A percentile compares a stretch with the other conserved stretches of the same genome.
Evolutionary conservation across 2,329 filamentous ascomycete species (phyloP).

Genomic region (Botryosphaeria agaves): DNA sequence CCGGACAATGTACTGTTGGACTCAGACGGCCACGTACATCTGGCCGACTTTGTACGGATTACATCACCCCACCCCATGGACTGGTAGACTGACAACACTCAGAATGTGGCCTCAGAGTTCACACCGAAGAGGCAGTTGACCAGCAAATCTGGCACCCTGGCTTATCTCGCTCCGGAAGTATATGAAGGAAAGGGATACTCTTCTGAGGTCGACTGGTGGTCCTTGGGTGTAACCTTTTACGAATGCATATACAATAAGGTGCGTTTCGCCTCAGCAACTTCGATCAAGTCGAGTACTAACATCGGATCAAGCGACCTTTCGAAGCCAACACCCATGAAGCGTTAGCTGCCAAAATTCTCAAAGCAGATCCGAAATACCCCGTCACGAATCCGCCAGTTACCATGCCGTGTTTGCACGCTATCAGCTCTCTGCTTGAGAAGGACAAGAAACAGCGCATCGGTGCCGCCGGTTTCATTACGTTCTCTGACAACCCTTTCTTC

Average conservation of each 20-base stretch:
- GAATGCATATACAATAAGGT: conserved; percentile 99
- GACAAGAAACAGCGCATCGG: conserved; percentile 72
- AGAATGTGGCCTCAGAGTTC: conserved; percentile 96
- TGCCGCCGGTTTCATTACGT: conserved; percentile 64
- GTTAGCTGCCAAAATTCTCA: conserved; percentile 64
- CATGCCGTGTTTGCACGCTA: conserved; percentile 74
- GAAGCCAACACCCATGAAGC: conserved; percentile 74
- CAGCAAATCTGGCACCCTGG: conserved; percentile 91
- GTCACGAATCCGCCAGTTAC: conserved; percentile 83
- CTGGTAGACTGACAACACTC: conserved; percentile 2
- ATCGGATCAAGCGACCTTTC: conserved; percentile 76
- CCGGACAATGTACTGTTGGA: conserved; percentile 83
- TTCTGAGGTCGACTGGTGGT: conserved; percentile 95
- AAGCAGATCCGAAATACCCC: conserved; percentile 72
- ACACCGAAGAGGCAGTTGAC: conserved; percentile 66
- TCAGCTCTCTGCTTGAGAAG: conserved; percentile 65
- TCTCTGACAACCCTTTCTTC: conserved; percentile 83
- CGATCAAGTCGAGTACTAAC: too few species aligned
- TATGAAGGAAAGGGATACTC: conserved; percentile 83
- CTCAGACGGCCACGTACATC: conserved; percentile 81
- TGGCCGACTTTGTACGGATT: conserved; percentile 94
- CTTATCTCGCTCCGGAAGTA: conserved; percentile 90
- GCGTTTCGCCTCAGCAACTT: too few species aligned
- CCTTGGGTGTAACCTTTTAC: conserved; percentile 91
- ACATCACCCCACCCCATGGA: neutral